phyloP scores from a whole-genome alignment of 768 basidiomycete genomes.

The Naematelia encephala region DNA sequence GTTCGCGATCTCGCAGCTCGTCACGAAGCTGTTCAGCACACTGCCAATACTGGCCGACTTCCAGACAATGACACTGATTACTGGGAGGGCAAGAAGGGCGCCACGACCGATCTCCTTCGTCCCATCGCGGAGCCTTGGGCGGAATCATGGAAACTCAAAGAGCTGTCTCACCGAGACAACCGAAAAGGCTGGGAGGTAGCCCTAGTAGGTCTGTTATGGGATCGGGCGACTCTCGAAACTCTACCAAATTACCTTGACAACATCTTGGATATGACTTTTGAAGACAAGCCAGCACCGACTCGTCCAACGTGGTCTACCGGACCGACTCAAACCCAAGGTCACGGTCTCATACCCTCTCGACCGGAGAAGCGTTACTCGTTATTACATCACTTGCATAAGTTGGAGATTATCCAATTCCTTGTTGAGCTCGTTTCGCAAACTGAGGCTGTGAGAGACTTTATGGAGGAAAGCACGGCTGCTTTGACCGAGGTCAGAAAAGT shows the following conservation, averaged over 20 bases:
- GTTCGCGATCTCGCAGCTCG: constrained; percentile 59
- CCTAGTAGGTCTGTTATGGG: constrained; percentile 48
- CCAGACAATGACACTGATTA: constrained; percentile 33
- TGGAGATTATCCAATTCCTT: constrained; percentile 81
- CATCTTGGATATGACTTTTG: constrained; percentile 41
- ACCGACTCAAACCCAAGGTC: constrained; percentile 20
- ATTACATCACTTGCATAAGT: constrained; percentile 72
- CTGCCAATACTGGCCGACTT: constrained; percentile 12
- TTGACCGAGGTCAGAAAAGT: constrained; percentile 91
- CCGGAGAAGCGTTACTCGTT: constrained; percentile 67
- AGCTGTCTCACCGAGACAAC: constrained; percentile 29
- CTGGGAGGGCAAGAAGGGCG: constrained; percentile 47
- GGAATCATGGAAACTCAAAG: constrained; percentile 33
- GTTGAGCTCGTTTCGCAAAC: constrained; percentile 85
- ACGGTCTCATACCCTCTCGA: constrained; percentile 39
- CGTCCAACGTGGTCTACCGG: constrained; percentile 49
- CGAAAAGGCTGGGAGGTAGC: constrained; percentile 46
- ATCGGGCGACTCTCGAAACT: constrained; percentile 58
- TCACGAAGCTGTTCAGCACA: constrained; percentile 26
- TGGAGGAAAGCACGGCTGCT: constrained; percentile 85
- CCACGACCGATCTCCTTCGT: constrained; percentile 40
- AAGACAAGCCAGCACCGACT: constrained; percentile 45
- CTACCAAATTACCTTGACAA: constrained; percentile 56
- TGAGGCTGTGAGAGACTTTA: constrained; percentile 78
- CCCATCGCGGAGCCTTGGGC: constrained; percentile 25